Evolutionary conservation across 139 green algal genomes (phyloP).

Genomic region (Tetraselmis chui): DNA sequence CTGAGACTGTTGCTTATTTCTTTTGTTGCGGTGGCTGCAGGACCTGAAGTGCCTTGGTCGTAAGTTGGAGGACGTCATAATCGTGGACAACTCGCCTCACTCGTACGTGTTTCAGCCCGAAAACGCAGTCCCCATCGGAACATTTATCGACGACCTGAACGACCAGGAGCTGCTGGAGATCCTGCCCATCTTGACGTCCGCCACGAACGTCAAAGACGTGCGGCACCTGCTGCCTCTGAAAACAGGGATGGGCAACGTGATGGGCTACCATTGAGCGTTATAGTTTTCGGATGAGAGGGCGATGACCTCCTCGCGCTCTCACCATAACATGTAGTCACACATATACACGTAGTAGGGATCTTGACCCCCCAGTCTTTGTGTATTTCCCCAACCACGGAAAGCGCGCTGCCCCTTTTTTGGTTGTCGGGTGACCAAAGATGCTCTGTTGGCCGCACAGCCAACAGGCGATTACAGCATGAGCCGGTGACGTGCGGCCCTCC

Average conservation of each 20-base stretch:
- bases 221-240: constrained; percentile 34
- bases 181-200: constrained; percentile 63
- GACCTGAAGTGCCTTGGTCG: constrained; percentile 83
- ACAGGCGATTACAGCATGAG: too few species aligned
- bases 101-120: constrained; percentile 94
- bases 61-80: constrained; percentile 71
- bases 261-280: too few species aligned
- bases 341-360: too few species aligned
- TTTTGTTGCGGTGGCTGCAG: constrained; percentile 8
- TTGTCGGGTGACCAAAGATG: too few species aligned
- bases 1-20: background rate
- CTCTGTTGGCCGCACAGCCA: too few species aligned
- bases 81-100: constrained; percentile 96
- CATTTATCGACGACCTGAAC: constrained; percentile 89
- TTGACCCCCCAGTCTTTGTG: too few species aligned
- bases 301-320: too few species aligned
- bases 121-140: constrained; percentile 88
- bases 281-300: too few species aligned
- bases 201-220: constrained; percentile 47
- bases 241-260: constrained; percentile 8
- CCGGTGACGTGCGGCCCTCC: too few species aligned
- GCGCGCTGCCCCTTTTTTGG: too few species aligned
- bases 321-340: too few species aligned
- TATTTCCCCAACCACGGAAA: too few species aligned
- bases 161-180: constrained; percentile 85